Base-by-base conservation (phyloP, 257 asterid species). In the Solanum piurae region DNA sequence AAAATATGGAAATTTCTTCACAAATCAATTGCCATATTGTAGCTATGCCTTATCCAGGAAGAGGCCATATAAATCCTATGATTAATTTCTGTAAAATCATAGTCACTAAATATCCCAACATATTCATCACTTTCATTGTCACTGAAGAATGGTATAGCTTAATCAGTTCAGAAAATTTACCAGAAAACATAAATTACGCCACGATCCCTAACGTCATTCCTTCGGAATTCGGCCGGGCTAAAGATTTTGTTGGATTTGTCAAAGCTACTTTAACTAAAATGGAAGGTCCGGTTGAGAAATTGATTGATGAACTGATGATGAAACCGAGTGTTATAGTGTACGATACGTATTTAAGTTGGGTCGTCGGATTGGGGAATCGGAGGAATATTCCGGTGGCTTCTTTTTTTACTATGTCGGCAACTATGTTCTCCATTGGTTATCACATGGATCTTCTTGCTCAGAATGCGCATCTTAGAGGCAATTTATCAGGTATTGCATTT, bases 51-150 rank as follows among this genome's bases (percentile, higher is more conserved):
- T 94, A 93, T 75, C 99, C 99, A 62, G 99, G 98, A 46, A 83
- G 99, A 34, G 97, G 98, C 33, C 99, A 96, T 93, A 90, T 96
- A 87, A 95, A 96, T 92, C 96, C 95, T 8, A 90, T 91, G 89
- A 72, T 87, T 66, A 83, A 80, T 86, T 84, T 86, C 71, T 89
- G 92, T 79, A 90, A 89, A 69, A 89, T 88, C 66, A 79, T 92
- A 4, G 88, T 88, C 89, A 16, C 29, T 3, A 44, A 21, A 62
- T 77, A 73, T 49, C 89, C 94, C 3, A 34, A 86, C 84, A 66
- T 75, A 55, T 46, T 83, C 66, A 68, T 94, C 69, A 89, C 92
- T 85, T 92, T 92, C 93, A 37, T 94, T 85, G 91, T 93, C 86
- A 91, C 91, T 18, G 92, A 91, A 58, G 92, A 91, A 80, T 94